These are phyloP conservation scores for Podila clonocystis DNA, from an alignment of 192 early-diverging fungal species.

Conservation along the genomic window DNA sequence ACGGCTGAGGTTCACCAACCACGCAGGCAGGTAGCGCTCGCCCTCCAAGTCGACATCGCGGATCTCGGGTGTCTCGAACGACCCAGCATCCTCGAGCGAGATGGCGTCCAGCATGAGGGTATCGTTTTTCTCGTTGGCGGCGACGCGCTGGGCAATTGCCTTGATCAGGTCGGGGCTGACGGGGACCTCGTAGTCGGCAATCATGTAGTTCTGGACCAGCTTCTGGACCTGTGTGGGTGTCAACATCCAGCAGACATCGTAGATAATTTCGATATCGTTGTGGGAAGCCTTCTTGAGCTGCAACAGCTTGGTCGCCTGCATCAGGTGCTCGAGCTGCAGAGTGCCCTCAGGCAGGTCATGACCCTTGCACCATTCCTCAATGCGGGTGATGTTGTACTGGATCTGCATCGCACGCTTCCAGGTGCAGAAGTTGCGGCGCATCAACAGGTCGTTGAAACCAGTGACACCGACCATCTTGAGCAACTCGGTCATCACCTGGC, in stretches of 20 bases:
- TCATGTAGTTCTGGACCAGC: constrained; percentile 93
- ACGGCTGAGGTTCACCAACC: constrained; percentile 46
- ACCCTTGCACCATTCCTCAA: constrained; percentile 99
- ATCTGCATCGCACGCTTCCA: constrained; percentile 99
- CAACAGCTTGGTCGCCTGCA: constrained; percentile 97
- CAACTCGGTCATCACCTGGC: constrained; percentile 95
- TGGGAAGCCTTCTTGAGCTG: constrained; percentile 92
- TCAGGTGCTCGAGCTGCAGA: constrained; percentile 91
- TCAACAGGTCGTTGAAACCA: constrained; percentile 97
- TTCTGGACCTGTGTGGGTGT: constrained; percentile 98
- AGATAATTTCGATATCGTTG: constrained; percentile 95
- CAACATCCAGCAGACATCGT: constrained; percentile 97
- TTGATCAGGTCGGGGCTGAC: constrained; percentile 90
- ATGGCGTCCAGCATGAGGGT: constrained; percentile 88
- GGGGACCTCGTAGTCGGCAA: constrained; percentile 94
- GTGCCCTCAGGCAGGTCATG: constrained; percentile 91
- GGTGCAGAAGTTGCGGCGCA: constrained; percentile 98
- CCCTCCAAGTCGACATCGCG: constrained; percentile 51
- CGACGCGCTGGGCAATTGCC: constrained; percentile 86
- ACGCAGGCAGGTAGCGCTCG: constrained; percentile 59
- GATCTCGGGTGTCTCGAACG: constrained; percentile 65
- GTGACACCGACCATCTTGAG: constrained; percentile 95
- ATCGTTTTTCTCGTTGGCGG: constrained; percentile 90
- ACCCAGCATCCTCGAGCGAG: constrained; percentile 65
- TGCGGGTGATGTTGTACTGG: constrained; percentile 96